Evolutionary conservation across 805 yeast species (phyloP), one percentile per base, ranked within the genome.

Genomic region (Candida mattraensis): DNA sequence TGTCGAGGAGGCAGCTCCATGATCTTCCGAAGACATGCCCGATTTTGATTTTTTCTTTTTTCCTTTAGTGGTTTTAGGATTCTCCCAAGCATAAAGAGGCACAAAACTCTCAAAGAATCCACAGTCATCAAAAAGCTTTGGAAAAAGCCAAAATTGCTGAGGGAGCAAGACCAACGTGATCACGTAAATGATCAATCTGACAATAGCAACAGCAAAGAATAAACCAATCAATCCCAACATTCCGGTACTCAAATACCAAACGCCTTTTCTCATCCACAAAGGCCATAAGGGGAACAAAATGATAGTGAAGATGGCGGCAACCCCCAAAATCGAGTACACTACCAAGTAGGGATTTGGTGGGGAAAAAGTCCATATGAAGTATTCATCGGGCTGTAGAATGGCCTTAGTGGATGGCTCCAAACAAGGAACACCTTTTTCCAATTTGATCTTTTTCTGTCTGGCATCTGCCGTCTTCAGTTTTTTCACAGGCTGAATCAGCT

Each of bases 251-350:
- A 87, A 58, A 59, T 88, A 93, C 85, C 95, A 93, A 20, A 87
- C 96, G 27, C 93, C 94, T 37, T 72, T 72, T 58, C 95, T 81
- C 93, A 93, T 80, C 62, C 82, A 78, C 23, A 69, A 54, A 18
- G 99, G 99, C 99, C 99, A 93, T 53, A 93, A 72, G 45, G 98
- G 99, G 80, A 87, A 93, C 53, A 84, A 66, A 22, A 85, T 78
- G 19, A 82, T 57, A 2, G 76, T 69, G 48, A 83, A 77, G 4
- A 83, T 70, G 15, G 76, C 82, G 5, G 74, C 76, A 14, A 91
- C 63, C 18, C 83, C 80, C 46, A 84, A 69, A 3, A 80, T 72
- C 6, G 86, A 82, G 50, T 79, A 79, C 22, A 76, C 42, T 17
- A 76, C 67, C 40, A 84, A 76, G 46, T 60, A 75, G 32, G 88